A percentile compares a stretch with the other conserved stretches of the same genome.
phyloP scores from a whole-genome alignment of 768 basidiomycete species.

The Heimioporus sp. region DNA sequence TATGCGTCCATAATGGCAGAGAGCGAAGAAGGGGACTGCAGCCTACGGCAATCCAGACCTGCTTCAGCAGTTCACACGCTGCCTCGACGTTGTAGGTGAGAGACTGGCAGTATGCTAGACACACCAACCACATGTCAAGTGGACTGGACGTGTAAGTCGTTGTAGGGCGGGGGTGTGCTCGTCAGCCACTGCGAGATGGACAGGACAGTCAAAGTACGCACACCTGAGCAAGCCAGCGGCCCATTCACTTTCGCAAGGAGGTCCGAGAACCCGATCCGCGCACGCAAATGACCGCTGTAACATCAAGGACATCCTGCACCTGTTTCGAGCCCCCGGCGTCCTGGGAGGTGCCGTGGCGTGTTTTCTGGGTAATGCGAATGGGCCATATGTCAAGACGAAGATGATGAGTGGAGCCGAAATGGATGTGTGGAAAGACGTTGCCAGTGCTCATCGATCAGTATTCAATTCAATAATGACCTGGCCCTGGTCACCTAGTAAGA shows the following conservation, averaged over 20 bases:
- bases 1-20: conserved; percentile 58
- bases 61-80: conserved; percentile 70
- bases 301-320: conserved; percentile 62
- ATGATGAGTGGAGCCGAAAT: no score
- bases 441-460: no score
- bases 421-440: no score
- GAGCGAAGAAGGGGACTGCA: conserved; percentile 60
- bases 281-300: conserved; percentile 52
- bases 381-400: no score
- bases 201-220: conserved; percentile 25
- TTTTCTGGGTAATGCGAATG: no score
- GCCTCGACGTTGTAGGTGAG: conserved; percentile 78
- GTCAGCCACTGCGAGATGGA: conserved; percentile 4
- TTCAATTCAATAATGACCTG: no score
- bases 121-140: neutral
- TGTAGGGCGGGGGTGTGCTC: no score
- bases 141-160: neutral
- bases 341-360: conserved; percentile 37
- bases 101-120: conserved; percentile 70
- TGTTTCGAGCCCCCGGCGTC: conserved; percentile 54
- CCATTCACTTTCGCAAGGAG: conserved; percentile 51
- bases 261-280: conserved; percentile 47
- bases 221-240: conserved; percentile 58
- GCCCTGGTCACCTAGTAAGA: no score
- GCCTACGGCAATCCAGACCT: conserved; percentile 66